Evolutionary conservation across 805 yeast species (phyloP), one percentile per base, ranked within the genome.

Genomic region (Cephaloascus albidus): DNA sequence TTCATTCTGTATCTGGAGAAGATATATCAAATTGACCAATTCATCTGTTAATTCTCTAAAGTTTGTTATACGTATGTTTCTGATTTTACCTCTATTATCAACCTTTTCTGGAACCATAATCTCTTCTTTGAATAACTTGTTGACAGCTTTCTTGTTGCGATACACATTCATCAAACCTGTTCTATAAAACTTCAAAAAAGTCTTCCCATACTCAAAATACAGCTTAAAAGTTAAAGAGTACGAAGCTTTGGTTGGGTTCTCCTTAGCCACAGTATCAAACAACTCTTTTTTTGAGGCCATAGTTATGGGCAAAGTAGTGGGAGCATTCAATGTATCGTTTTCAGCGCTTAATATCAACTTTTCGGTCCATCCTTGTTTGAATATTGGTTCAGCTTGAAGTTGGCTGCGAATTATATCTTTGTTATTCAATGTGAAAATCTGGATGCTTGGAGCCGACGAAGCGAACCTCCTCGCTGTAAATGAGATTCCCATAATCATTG

Each of bases 111-210:
- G 26, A 8, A 60, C 20, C 38, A 52, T 53, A 41, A 40, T 55
- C 28, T 47, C 40, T 10, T 47, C 30, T 17, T 44, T 52, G 37
- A 43, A 36, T 32, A 61, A 28, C 3, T 39, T 30, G 12, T 23
- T 23, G 2, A 67, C 50, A 1, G 46, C 40, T 18, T 51, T 53
- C 20, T 61, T 48, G 43, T 76, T 76, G 1, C 54, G 44, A 76
- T 81, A 78, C 1, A 80, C 72, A 45, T 72, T 73, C 17, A 60
- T 54, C 2, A 81, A 63, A 1, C 90, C 89, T 2, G 60, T 53
- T 43, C 72, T 71, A 58, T 81, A 82, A 52, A 80, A 78, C 4
- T 53, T 53, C 33, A 79, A 47, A 34, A 76, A 45, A 2, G 58
- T 45, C 48, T 70, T 69, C 4, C 72, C 76, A 45, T 69, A 68